phyloP scores from a whole-genome alignment of 2,329 filamentous ascomycete species.

The Alternaria dauci region DNA sequence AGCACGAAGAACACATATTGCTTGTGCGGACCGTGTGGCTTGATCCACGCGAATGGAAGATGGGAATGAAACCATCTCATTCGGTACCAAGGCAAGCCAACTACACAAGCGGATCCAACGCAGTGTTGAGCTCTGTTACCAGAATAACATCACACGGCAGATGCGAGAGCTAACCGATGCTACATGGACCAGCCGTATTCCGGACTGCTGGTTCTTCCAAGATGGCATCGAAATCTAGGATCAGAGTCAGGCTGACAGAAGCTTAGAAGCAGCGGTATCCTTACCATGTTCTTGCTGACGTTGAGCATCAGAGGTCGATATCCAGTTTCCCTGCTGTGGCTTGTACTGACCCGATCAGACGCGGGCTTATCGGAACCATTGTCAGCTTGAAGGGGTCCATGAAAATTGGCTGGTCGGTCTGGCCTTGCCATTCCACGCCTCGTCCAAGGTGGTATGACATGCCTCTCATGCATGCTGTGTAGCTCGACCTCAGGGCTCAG shows the following conservation, averaged over 20 bases:
- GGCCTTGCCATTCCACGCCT: conserved; percentile 3
- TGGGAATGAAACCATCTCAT: background rate
- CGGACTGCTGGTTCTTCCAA: conserved; percentile 9
- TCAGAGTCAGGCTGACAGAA: conserved; percentile 15
- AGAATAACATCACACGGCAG: conserved; percentile 11
- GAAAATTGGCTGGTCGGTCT: background rate
- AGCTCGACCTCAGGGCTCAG: conserved; percentile 9
- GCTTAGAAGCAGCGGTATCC: conserved; percentile 5
- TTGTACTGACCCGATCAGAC: conserved; percentile 6
- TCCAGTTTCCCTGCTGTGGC: conserved; percentile 1
- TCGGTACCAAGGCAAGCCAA: background rate
- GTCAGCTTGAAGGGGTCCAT: conserved; percentile 22
- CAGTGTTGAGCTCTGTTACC: conserved; percentile 1
- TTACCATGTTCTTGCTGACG: conserved; percentile 13
- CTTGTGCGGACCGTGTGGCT: conserved; percentile 6
- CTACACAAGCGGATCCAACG: background rate
- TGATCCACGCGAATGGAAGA: background rate
- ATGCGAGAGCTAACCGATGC: background rate
- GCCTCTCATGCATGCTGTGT: conserved; percentile 16
- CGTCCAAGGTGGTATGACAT: conserved; percentile 18
- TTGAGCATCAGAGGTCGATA: conserved; percentile 9
- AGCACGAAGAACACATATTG: conserved; percentile 8
- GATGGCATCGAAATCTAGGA: background rate
- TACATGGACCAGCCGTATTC: conserved; percentile 2
- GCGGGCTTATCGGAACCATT: conserved; percentile 3